Evolutionary conservation across 106 monocot species (phyloP).

Genomic region (Dendrobium catenatum): DNA sequence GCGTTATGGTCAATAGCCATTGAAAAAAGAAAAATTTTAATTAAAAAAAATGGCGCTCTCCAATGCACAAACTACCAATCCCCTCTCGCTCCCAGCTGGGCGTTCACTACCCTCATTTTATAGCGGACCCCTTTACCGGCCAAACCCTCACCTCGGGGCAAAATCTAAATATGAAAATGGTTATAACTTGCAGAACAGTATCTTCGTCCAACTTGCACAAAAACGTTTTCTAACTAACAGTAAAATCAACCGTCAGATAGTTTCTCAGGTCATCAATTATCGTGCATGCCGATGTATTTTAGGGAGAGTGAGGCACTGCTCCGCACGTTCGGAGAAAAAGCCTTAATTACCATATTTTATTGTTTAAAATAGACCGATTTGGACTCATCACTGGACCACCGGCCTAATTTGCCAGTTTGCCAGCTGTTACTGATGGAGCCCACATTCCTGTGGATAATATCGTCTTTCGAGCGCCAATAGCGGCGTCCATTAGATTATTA

Average conservation of each 20-base stretch:
- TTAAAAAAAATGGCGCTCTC: slow-evolving; percentile 1
- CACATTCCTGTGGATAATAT: not conserved
- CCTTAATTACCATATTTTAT: not conserved
- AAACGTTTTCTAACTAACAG: not conserved
- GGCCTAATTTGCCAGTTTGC: not conserved
- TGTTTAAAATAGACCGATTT: not conserved
- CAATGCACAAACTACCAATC: not conserved
- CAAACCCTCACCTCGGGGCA: not conserved
- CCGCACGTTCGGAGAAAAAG: not conserved
- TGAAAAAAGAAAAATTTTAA: not conserved
- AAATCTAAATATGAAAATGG: not conserved
- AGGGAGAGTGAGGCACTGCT: not conserved
- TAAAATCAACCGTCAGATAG: not conserved
- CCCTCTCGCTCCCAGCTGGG: not conserved
- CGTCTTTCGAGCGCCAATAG: not conserved
- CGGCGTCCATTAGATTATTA: not conserved
- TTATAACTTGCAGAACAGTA: too few species aligned
- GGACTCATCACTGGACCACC: not conserved
- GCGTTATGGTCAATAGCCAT: not conserved
- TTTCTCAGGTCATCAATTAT: not conserved
- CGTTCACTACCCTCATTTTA: not conserved
- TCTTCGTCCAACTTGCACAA: not conserved
- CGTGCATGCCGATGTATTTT: not conserved
- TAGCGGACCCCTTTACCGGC: not conserved
- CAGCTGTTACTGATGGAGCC: not conserved